Evolutionary conservation across 2,329 filamentous ascomycete genomes (phyloP).

Genomic region (Alternaria arborescens): DNA sequence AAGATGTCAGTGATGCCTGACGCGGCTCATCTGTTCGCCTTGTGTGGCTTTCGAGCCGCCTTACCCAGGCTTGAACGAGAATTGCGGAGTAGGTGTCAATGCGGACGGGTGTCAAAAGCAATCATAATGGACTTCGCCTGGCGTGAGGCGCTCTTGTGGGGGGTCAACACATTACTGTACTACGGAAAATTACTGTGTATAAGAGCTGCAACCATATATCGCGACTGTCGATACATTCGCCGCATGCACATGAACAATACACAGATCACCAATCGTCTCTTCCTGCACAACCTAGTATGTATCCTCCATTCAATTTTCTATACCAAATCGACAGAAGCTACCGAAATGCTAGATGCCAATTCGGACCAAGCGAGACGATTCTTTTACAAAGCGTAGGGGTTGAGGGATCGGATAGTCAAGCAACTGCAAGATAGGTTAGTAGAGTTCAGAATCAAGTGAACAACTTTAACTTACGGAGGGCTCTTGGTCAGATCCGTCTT

Average conservation of each 20-base stretch:
- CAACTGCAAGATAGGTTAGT: conserved; percentile 62
- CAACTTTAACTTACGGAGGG: conserved; percentile 82
- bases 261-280: conserved; percentile 29
- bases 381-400: conserved; percentile 72
- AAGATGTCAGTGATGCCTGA: conserved; percentile 5
- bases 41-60: conserved; percentile 1
- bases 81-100: conserved; percentile 22
- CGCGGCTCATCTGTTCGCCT: background rate
- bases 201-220: conserved; percentile 37
- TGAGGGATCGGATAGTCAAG: conserved; percentile 83
- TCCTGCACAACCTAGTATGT: conserved; percentile 34
- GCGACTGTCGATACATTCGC: conserved; percentile 30
- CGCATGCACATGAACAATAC: conserved; percentile 44
- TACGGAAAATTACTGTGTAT: conserved; percentile 33
- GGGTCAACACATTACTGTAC: conserved; percentile 44
- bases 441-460: background rate
- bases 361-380: conserved; percentile 7
- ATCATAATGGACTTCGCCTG: conserved; percentile 25
- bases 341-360: background rate
- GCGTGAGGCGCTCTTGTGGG: conserved; percentile 13
- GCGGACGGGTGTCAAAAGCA: conserved; percentile 26
- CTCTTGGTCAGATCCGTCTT: conserved; percentile 99
- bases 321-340: conserved; percentile 34
- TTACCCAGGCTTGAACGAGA: conserved; percentile 22
- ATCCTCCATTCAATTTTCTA: conserved; percentile 45